These are phyloP conservation scores for Exserohilum turcica DNA, from an alignment of 2,329 filamentous ascomycete species.

Conservation along the genomic window DNA sequence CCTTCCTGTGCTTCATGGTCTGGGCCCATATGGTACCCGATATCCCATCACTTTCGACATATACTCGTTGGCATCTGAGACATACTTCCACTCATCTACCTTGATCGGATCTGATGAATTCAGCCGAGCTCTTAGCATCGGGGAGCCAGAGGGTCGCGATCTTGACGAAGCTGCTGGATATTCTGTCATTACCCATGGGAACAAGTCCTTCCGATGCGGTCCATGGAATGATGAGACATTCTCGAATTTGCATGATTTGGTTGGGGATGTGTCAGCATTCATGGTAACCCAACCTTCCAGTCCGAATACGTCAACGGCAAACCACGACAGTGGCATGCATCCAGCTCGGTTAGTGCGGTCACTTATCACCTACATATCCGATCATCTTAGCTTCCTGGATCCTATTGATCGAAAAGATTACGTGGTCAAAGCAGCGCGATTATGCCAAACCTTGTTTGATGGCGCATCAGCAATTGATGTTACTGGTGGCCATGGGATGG, in stretches of 20 bases:
- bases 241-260: conserved; percentile 38
- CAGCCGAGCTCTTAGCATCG: conserved; percentile 47
- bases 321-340: conserved; percentile 9
- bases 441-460: conserved; percentile 47
- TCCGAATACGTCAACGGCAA: background rate
- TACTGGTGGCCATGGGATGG: background rate
- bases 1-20: conserved; percentile 43
- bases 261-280: conserved; percentile 12
- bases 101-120: conserved; percentile 65
- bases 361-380: conserved; percentile 56
- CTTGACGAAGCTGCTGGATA: conserved; percentile 51
- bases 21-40: conserved; percentile 55
- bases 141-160: conserved; percentile 36
- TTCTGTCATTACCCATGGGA: conserved; percentile 46
- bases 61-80: conserved; percentile 55
- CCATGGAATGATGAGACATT: conserved; percentile 62
- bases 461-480: conserved; percentile 15
- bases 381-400: conserved; percentile 59
- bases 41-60: conserved; percentile 62
- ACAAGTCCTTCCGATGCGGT: conserved; percentile 53
- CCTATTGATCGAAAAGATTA: conserved; percentile 59
- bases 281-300: background rate
- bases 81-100: conserved; percentile 61
- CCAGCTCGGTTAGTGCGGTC: conserved; percentile 48
- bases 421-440: conserved; percentile 48